Percentiles rank a stretch among this genome's conserved stretches.
phyloP scores from a whole-genome alignment of 352 stramenopile species.

The Phytophthora melonis region DNA sequence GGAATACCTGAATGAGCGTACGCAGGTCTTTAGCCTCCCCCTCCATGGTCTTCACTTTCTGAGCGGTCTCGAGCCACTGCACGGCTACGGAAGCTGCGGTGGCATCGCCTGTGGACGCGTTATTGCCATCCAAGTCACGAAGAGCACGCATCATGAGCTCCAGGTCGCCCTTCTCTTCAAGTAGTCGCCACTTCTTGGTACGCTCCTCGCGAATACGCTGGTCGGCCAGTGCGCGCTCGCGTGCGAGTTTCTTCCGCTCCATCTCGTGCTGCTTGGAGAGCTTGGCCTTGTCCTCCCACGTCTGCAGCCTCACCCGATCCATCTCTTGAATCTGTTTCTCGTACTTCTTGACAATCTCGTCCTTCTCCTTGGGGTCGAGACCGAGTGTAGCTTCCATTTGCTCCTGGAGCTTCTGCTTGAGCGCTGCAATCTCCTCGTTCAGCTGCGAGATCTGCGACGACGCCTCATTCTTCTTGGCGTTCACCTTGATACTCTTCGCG shows the following conservation, averaged over 20 bases:
- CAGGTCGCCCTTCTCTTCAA: slow-evolving; percentile 86
- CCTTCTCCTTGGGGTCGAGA: slow-evolving; percentile 86
- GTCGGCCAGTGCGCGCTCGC: slow-evolving; percentile 82
- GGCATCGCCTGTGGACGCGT: slow-evolving; percentile 36
- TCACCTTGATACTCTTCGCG: slow-evolving; percentile 96
- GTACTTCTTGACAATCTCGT: slow-evolving; percentile 89
- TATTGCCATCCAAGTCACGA: slow-evolving; percentile 66
- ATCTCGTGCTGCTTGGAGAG: slow-evolving; percentile 89
- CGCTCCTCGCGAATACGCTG: slow-evolving; percentile 85
- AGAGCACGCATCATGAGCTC: slow-evolving; percentile 83
- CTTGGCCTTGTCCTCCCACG: slow-evolving; percentile 90
- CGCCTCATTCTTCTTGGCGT: slow-evolving; percentile 94
- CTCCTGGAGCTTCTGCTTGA: slow-evolving; percentile 90
- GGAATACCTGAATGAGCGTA: slow-evolving; percentile 86
- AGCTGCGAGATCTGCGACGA: slow-evolving; percentile 90
- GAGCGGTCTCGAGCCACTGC: slow-evolving; percentile 65
- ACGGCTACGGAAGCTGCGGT: slow-evolving; percentile 20
- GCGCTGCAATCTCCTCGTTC: slow-evolving; percentile 89
- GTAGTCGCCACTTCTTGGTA: slow-evolving; percentile 84
- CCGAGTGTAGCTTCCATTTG: slow-evolving; percentile 71
- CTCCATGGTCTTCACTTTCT: slow-evolving; percentile 72
- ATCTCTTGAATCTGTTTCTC: slow-evolving; percentile 93
- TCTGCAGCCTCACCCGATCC: slow-evolving; percentile 84
- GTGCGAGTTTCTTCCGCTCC: slow-evolving; percentile 82
- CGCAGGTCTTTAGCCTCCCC: slow-evolving; percentile 81